Base-by-base conservation (phyloP, 78 protist species). In the Isochrysis galbana region DNA sequence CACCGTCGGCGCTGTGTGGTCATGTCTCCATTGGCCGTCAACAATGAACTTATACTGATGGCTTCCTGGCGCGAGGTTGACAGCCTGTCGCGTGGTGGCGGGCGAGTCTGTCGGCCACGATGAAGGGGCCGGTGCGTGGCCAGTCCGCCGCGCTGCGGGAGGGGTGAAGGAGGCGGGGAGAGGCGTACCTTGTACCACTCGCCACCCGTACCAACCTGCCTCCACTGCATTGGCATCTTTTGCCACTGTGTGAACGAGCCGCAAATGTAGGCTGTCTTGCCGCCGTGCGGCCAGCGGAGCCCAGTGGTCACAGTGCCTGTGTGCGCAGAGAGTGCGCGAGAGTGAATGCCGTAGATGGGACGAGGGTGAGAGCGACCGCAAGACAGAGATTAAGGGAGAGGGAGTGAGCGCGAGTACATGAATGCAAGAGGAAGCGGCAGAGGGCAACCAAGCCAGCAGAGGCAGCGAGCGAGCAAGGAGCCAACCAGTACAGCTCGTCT, bases 1-100 rank as follows among this genome's bases (percentile, higher is more conserved):
- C 34, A 55, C 74, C 1, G 83, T 55, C 44, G 74, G 74, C n/a
- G 83, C 87, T 7, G 90, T 23, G 44, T 54, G 90, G 17, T 67
- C 82, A 55, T 84, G 90, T 25, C 91, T 0, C 94, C 94, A 92
- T 82, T 80, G 88, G n/a, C 90, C 84, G 48, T 92, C 91, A 44
- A 92, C 54, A 22, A 92, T 46, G 83, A 51, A 92, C 61, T 92
- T 92, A 82, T 92, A 92, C 48, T 84, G 90, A 32, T 87, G 47
- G 45, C 2, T 29, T 11, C 90, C 94, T 2, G 94, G 46, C 19
- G 87, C 14, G 11, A 91, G 34, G 29, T 77, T 54, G 1, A 77
- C 26, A 17, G 36, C 74, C 74, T 67, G 74, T n/a, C n/a, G 19
- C 11, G 67, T 54, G 19, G 67, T 22, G 67, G 67, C 67, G 19